Evolutionary conservation across 257 asterid genomes (phyloP), one percentile per base, ranked within the genome.

Genomic region (Solanum pennellii): DNA sequence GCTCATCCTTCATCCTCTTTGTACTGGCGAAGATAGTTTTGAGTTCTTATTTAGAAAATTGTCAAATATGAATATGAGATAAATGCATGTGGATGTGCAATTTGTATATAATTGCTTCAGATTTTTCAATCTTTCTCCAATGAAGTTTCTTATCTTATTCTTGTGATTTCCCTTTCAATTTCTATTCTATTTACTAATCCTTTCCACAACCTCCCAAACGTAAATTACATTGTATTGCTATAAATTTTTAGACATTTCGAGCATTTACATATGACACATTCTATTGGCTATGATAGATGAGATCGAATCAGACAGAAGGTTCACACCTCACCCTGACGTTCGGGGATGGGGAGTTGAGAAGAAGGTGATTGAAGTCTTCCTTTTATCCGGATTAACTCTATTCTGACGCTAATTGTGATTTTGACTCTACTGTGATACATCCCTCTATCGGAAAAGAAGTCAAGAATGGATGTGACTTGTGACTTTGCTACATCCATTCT

Each of bases 11-110:
- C 82, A 74, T 74, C 52, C 45, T 39, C 82, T 16, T 20, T 74
- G 82, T 74, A 39, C 82, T 37, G 52, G 52, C 11, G 12, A 16
- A 39, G 82, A 74, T 21, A 21, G 52, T 39, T 74, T 74, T 16
- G 94, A 7, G 89, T 94, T 14, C 91, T 94, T 87, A 94, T 91
- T 89, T 94, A 89, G 94, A 92, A 83, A 94, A 92, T 89, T 94
- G 92, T 85, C 18, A 37, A 90, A 91, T 72, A 93, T 52, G 59
- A 93, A 92, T 96, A 92, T 97, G 91, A 94, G 93, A 88, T 93
- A 94, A 87, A 77, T 92, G 65, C 93, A 88, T 31, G 94, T 94
- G 83, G 98, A 92, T 75, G 96, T 94, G 86, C 94, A 92, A 83
- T 94, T 94, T 87, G 96, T 92, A 87, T 94, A 89, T 60, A 42